Percentiles rank a stretch among this genome's conserved stretches.
Conservation (phyloP, 768 basidiomycete genomes). For the Xanthoconium purpureum region DNA sequence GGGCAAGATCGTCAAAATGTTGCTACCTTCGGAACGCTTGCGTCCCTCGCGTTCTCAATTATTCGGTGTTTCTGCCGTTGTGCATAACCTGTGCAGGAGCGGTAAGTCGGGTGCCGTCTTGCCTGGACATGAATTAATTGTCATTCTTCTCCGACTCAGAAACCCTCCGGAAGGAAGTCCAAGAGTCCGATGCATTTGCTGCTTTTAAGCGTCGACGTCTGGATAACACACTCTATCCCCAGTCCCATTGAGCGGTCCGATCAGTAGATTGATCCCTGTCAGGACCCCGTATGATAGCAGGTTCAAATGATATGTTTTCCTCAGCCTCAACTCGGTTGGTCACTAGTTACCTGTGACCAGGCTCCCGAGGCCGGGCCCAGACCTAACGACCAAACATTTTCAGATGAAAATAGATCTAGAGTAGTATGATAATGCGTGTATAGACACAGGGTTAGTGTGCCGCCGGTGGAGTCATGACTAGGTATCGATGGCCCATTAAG, state of each 20-base stretch:
- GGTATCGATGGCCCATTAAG: too few species aligned
- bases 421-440: not conserved
- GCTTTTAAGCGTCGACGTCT: not conserved
- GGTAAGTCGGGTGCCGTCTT: not conserved
- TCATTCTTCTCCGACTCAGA: not conserved
- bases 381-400: too few species aligned
- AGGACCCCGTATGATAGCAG: too few species aligned
- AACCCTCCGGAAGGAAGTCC: not conserved
- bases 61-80: not conserved
- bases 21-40: not conserved
- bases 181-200: not conserved
- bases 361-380: too few species aligned
- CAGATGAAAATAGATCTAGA: not conserved
- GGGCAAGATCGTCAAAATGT: not conserved
- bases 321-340: too few species aligned
- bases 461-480: too few species aligned
- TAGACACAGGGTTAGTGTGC: not conserved
- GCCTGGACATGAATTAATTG: not conserved
- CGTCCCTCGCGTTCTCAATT: not conserved
- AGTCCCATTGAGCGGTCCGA: not conserved
- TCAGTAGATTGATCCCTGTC: not conserved
- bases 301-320: too few species aligned
- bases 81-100: conserved; percentile 3
- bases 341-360: too few species aligned
- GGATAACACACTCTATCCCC: not conserved